phyloP scores from a whole-genome alignment of 139 green algal species.

The Haematococcus lacustris region DNA sequence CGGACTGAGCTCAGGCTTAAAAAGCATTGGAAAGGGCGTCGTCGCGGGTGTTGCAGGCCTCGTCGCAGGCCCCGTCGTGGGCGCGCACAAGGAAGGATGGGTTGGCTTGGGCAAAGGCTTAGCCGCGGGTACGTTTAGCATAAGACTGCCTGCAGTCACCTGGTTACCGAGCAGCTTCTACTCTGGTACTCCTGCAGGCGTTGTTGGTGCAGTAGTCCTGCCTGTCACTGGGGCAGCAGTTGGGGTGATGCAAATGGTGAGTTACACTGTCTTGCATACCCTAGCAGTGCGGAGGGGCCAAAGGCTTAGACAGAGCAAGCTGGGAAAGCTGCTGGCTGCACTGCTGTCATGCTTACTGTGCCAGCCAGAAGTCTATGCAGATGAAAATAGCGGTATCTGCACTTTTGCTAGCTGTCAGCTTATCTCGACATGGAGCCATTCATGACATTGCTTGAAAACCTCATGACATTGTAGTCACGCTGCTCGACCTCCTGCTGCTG shows the following conservation, averaged over 20 bases:
- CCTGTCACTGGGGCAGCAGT: constrained; percentile 70
- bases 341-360: too few relatives aligned
- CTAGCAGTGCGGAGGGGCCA: too few relatives aligned
- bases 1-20: constrained; percentile 34
- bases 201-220: constrained; percentile 68
- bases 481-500: too few relatives aligned
- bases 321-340: too few relatives aligned
- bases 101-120: constrained; percentile 72
- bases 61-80: constrained; percentile 64
- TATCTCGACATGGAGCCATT: too few relatives aligned
- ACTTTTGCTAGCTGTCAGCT: too few relatives aligned
- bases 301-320: too few relatives aligned
- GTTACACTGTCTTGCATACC: too few relatives aligned
- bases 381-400: too few relatives aligned
- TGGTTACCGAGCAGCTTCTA: background rate
- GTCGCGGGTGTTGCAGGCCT: constrained; percentile 48
- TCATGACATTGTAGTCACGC: too few relatives aligned
- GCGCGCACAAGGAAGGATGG: constrained; percentile 56
- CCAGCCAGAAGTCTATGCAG: too few relatives aligned
- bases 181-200: constrained; percentile 29
- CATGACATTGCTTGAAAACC: too few relatives aligned
- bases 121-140: constrained; percentile 39
- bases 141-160: background rate
- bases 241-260: constrained; percentile 46
- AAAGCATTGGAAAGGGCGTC: constrained; percentile 39